Conservation (phyloP, 305 asterid species). For the Withania somnifera region DNA sequence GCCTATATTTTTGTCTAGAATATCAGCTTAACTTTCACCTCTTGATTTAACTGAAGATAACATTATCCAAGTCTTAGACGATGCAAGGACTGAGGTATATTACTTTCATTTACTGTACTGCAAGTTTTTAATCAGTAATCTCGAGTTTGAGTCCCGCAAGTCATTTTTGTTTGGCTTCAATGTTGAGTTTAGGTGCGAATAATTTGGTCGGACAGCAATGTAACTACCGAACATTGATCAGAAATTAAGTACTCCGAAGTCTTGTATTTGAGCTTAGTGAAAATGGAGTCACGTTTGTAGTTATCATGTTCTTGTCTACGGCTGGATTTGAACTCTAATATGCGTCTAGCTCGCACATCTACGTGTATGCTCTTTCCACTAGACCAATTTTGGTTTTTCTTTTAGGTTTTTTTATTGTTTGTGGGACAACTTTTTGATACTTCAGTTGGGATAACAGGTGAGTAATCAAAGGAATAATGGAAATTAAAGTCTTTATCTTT, state of each 20-base stretch:
- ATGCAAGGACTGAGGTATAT: constrained; percentile 67
- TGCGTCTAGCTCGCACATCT: no score
- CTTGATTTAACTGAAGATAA: constrained; percentile 80
- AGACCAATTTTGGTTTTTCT: no score
- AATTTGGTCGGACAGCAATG: no score
- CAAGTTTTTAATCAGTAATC: no score
- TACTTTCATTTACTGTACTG: neutral
- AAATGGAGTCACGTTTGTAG: no score
- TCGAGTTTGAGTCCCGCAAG: no score
- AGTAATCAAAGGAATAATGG: neutral
- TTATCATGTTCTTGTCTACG: neutral
- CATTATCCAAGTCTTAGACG: constrained; percentile 43
- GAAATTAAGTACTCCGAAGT: no score
- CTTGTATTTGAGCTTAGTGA: no score
- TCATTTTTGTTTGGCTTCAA: no score
- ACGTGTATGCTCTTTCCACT: no score
- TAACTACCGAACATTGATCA: no score
- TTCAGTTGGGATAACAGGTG: constrained; percentile 85
- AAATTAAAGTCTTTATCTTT: neutral
- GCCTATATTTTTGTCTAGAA: constrained; percentile 1
- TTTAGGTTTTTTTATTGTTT: neutral
- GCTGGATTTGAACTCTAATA: neutral
- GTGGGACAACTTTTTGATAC: constrained; percentile 74
- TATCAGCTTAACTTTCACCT: constrained; percentile 45
- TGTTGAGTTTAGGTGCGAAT: no score